Conservation (phyloP, 2,329 filamentous ascomycete genomes). For the Salinomyces thailandicus region DNA sequence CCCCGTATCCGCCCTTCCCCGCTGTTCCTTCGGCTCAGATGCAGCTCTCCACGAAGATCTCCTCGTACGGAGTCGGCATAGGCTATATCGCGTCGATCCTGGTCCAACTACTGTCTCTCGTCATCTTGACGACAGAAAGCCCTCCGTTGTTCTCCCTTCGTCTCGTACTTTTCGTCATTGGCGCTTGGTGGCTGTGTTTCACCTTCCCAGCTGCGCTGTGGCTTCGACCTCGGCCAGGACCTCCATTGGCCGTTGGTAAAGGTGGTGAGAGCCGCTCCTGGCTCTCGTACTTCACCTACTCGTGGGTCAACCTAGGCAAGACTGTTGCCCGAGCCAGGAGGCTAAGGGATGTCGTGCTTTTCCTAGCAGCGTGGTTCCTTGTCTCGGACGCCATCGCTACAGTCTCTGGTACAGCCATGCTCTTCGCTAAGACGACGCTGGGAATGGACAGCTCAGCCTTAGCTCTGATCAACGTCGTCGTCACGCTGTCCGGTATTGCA, state of each 20-base stretch:
- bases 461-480: constrained; percentile 87
- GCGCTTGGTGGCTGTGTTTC: constrained; percentile 86
- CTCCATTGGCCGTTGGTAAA: constrained; percentile 44
- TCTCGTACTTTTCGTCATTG: constrained; percentile 76
- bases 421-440: constrained; percentile 90
- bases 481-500: constrained; percentile 69
- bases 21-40: constrained; percentile 53
- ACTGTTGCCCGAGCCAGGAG: constrained; percentile 66
- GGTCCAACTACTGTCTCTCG: constrained; percentile 70
- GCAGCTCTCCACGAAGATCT: constrained; percentile 78
- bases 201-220: constrained; percentile 80
- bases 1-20: constrained; percentile 23
- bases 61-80: constrained; percentile 83
- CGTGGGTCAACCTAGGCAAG: constrained; percentile 76
- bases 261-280: constrained; percentile 35
- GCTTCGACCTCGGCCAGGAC: constrained; percentile 79
- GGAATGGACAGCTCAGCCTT: constrained; percentile 81
- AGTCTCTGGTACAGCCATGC: constrained; percentile 82
- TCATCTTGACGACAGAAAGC: constrained; percentile 60
- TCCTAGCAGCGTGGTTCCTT: constrained; percentile 85
- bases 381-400: constrained; percentile 91
- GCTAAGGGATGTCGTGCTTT: constrained; percentile 63
- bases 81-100: constrained; percentile 82
- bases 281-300: constrained; percentile 64
- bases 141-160: constrained; percentile 78